Percentiles rank a stretch among this genome's conserved stretches.
phyloP scores from a whole-genome alignment of 2,329 filamentous ascomycete species.

The Dendrostoma leiphaemia region DNA sequence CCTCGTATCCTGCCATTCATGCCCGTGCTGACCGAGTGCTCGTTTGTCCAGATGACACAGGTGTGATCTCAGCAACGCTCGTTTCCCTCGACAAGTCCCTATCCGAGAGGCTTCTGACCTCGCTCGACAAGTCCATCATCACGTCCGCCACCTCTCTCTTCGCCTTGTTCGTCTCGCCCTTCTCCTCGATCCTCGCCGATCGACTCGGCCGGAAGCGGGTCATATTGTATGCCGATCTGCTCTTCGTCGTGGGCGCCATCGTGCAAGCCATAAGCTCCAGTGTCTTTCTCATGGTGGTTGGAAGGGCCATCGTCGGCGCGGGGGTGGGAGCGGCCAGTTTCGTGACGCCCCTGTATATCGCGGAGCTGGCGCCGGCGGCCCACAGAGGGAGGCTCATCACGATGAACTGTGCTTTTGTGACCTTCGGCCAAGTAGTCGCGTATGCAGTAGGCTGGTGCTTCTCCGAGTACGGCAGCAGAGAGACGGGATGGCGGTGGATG shows the following conservation, averaged over 20 bases:
- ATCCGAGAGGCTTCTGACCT: conserved; percentile 53
- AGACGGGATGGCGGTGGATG: conserved; percentile 83
- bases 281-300: conserved; percentile 64
- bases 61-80: conserved; percentile 67
- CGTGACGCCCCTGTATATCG: conserved; percentile 84
- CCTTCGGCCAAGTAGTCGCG: conserved; percentile 82
- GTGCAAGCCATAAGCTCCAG: conserved; percentile 59
- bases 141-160: conserved; percentile 68
- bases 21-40: conserved; percentile 11
- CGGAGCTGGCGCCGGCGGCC: conserved; percentile 76
- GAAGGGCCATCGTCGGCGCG: conserved; percentile 67
- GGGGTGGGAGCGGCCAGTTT: conserved; percentile 77
- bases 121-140: conserved; percentile 67
- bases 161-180: conserved; percentile 62
- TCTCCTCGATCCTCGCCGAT: conserved; percentile 64
- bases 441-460: conserved; percentile 82
- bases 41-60: conserved; percentile 56
- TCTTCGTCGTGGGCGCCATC: conserved; percentile 68
- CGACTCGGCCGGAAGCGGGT: conserved; percentile 59
- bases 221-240: conserved; percentile 60
- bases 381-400: conserved; percentile 80
- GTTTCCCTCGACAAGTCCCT: conserved; percentile 62
- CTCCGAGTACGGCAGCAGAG: conserved; percentile 47
- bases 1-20: background rate
- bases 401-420: conserved; percentile 79